Evolutionary conservation across 495 filamentous ascomycete genomes (phyloP), one percentile per base, ranked within the genome.

Genomic region (Xylaria palmicola): DNA sequence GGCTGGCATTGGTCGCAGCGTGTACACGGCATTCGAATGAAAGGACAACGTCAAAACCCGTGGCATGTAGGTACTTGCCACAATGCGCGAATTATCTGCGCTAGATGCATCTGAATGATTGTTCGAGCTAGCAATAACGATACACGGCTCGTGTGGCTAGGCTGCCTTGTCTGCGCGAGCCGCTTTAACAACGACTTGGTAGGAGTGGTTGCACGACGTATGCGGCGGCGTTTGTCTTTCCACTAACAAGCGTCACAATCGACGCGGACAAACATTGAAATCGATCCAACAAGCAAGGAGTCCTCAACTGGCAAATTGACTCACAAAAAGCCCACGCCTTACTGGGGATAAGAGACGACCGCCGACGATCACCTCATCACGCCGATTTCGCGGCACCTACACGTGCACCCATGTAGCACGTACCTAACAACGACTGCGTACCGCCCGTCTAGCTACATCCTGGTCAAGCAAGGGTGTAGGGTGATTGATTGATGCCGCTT

Each of bases 21-120:
- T 60, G 17, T 40, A 44, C 37, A 37, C 4, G 43, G 44, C 30
- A 49, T 40, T 36, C 4, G 47, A 60, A 60, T 60, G 57, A 36
- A 52, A 45, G 47, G 47, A 15, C 20, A 51, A 20, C 47, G 26
- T 34, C 26, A 41, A 60, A 48, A 22, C 45, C 22, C 22, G 30
- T 49, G 45, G n/a, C n/a, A n/a, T n/a, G n/a, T n/a, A n/a, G n/a
- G n/a, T n/a, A n/a, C n/a, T n/a, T n/a, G n/a, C n/a, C n/a, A n/a
- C n/a, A n/a, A n/a, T n/a, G n/a, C n/a, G n/a, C n/a, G n/a, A n/a
- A n/a, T n/a, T n/a, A 36, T 51, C 56, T 51, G 17, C 45, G 26
- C 20, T 30, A 37, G 37, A 22, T 43, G 36, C 17, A 56, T 6
- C 26, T 24, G 9, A 51, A 32, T 34, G 10, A 51, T 51, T 32